Base-by-base conservation (phyloP, 2,329 filamentous ascomycete species). In the Tolypocladium amazonense region DNA sequence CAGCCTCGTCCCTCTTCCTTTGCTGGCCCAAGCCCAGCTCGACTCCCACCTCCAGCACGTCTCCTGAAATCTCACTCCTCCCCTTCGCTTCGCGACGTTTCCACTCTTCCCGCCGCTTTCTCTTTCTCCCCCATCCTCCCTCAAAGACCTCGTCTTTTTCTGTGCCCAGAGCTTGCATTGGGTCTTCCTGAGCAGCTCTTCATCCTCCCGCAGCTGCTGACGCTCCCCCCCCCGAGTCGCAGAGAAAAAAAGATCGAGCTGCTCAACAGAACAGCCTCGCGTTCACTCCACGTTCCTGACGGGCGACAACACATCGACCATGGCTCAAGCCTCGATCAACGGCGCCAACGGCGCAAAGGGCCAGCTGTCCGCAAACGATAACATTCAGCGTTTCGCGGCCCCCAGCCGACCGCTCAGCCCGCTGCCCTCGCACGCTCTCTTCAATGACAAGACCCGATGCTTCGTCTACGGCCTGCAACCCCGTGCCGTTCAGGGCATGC, bases 381-480 rank as follows among this genome's bases (percentile, higher is more conserved):
- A 97, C 82, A 97, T 99, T 80, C 88, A 89, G 77, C 92, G 94
- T 70, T 99, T 99, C 78, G 85, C 88, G 70, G 91, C 93, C 71
- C 91, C 94, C 68, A 96, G 91, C 81, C 87, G 94, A 72, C 90
- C 92, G 65, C 78, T 95, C 80, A 96, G 89, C 83, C 94, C 94
- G 68, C 87, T 88, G 64, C 88, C 90, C 67, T 83, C 86, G 72
- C 90, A 97, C 78, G 89, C 90, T 64, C 90, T 99, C 73, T 99
- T 97, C 88, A 94, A 94, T 84, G 87, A 92, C 80, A 99, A 97
- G 90, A 97, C 94, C 75, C 85, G 94, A 93, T 97, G 94, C 84
- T 96, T 99, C 76, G 94, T 99, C 78, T 99, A 99, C 81, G 94
- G 94, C 77, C 90, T 99, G 74, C 94, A 99, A 82, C 93, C 94